Conservation (phyloP, 108 stramenopile species). For the Cyclotella kingstonii region DNA sequence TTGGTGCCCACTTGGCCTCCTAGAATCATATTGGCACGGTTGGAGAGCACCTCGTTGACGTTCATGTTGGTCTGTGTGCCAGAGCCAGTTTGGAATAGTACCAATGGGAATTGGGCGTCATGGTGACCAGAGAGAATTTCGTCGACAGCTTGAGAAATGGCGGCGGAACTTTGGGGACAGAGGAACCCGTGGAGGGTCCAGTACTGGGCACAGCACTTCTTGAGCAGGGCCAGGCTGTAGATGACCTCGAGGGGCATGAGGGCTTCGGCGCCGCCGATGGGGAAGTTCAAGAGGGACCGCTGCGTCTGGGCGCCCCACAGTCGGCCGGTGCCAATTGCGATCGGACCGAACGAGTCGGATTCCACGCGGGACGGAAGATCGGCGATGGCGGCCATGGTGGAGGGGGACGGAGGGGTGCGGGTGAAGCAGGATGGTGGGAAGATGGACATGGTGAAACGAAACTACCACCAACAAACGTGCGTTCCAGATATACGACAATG, state of each 20-base stretch:
- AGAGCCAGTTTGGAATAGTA: conserved; percentile 94
- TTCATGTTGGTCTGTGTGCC: conserved; percentile 99
- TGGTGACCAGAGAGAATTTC: conserved; percentile 90
- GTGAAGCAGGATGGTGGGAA: too few species aligned
- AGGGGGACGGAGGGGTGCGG: conserved; percentile 10
- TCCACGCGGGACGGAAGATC: conserved; percentile 72
- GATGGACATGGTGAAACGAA: too few species aligned
- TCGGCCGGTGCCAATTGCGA: conserved; percentile 68
- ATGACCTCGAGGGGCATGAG: conserved; percentile 94
- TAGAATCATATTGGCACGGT: conserved; percentile 94
- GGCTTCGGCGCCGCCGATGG: conserved; percentile 89
- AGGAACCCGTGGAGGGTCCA: conserved; percentile 58
- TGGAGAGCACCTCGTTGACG: conserved; percentile 97
- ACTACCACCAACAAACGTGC: too few species aligned
- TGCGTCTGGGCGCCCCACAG: conserved; percentile 93
- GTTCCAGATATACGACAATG: too few species aligned
- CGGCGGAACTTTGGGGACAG: conserved; percentile 54
- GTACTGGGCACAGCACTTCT: conserved; percentile 92
- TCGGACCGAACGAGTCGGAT: conserved; percentile 77
- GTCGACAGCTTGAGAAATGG: conserved; percentile 87
- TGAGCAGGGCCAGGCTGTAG: conserved; percentile 88
- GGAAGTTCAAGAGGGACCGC: conserved; percentile 93
- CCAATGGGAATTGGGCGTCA: conserved; percentile 95
- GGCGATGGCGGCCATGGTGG: conserved; percentile 16
- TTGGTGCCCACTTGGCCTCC: conserved; percentile 90